Conservation (phyloP, 495 filamentous ascomycete species). For the Glarea lozoyensis region DNA sequence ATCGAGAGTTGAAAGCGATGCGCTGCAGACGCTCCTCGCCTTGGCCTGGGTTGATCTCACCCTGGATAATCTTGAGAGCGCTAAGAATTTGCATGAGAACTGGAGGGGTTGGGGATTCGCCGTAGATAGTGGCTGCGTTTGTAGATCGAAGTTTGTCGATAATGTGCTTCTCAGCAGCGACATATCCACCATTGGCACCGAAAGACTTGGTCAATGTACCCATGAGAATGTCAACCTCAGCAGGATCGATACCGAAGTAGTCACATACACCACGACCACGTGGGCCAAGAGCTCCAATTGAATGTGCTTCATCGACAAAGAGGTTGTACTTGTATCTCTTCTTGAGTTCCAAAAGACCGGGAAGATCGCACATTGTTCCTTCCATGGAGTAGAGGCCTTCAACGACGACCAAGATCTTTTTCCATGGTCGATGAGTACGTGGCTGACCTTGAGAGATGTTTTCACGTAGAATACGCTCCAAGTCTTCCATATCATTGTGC, state of each 20-base stretch:
- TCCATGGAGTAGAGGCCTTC: slow-evolving; percentile 99
- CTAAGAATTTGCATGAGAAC: slow-evolving; percentile 82
- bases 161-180: slow-evolving; percentile 82
- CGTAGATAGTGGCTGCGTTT: slow-evolving; percentile 80
- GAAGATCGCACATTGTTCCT: slow-evolving; percentile 94
- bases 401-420: slow-evolving; percentile 94
- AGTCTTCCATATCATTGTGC: slow-evolving; percentile 88
- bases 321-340: slow-evolving; percentile 93
- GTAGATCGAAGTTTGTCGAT: slow-evolving; percentile 82
- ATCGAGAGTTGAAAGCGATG: slow-evolving; percentile 96
- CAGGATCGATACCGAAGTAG: slow-evolving; percentile 84
- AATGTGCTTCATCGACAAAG: slow-evolving; percentile 95
- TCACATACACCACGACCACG: slow-evolving; percentile 89
- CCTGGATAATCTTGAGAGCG: slow-evolving; percentile 77
- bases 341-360: slow-evolving; percentile 75
- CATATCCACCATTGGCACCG: slow-evolving; percentile 94
- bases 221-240: slow-evolving; percentile 93
- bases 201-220: slow-evolving; percentile 98
- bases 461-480: slow-evolving; percentile 79
- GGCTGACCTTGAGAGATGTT: slow-evolving; percentile 93
- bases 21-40: slow-evolving; percentile 93
- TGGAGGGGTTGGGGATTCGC: slow-evolving; percentile 79
- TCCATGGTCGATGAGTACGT: slow-evolving; percentile 94
- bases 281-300: slow-evolving; percentile 86
- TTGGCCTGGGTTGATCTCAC: slow-evolving; percentile 80